Evolutionary conservation across 208 protist genomes (phyloP), one percentile per base, ranked within the genome.

Genomic region (Leishmania mexicana): DNA sequence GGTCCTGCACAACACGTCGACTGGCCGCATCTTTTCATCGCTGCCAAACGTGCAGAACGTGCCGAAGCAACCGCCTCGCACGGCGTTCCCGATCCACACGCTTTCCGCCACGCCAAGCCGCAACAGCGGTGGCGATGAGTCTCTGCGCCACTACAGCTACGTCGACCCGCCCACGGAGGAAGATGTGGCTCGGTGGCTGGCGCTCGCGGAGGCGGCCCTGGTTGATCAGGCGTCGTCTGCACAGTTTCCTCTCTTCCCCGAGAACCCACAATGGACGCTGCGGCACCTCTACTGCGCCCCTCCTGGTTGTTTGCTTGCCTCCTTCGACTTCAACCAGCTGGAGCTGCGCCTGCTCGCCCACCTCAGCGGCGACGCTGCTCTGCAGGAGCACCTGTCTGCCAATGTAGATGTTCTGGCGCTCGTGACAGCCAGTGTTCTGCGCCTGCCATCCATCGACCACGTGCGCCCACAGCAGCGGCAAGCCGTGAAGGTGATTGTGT

Each of bases 241-340:
- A 31, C 42, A 28, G 65, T 15, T 60, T 8, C 64, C 79, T 45
- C 75, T 87, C 24, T 78, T 89, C 21, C 77, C 67, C 7, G 81
- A 87, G n/a, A 83, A 93, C 60, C 87, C 85, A 7, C 53, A 81
- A 68, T 95, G 89, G 88, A 93, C 89, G 28, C 70, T 93, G 81
- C 90, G 94, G 17, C 87, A 95, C 81, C 80, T 97, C 15, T 95
- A 92, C 83, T 76, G 85, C 17, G 87, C 92, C 4, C 89, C 92
- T 24, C 87, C 90, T 11, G 94, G 88, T n/a, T 96, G 90, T 77
- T 72, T 87, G 13, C 83, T 96, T 31, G 40, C 94, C 10, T 94
- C 93, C n/a, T 85, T 97, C 68, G 94, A 96, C 81, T 96, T 89
- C 75, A 94, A 96, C 62, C 94, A 97, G 75, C 90, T 97, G 24